Conservation (phyloP, 495 filamentous ascomycete genomes). For the Talaromyces trachyspermus region DNA sequence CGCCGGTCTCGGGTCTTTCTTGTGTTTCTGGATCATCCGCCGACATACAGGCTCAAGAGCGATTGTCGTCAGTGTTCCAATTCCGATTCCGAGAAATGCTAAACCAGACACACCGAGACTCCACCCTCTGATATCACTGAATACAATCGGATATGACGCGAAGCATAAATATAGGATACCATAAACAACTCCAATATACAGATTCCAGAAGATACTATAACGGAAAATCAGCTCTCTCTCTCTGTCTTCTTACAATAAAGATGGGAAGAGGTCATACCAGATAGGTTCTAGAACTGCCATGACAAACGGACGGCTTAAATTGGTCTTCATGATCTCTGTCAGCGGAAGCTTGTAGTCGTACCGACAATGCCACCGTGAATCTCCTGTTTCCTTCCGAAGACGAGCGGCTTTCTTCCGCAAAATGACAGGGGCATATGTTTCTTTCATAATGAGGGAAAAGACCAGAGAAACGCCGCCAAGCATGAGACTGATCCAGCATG, state of each 20-base stretch:
- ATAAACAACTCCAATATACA: constrained; percentile 59
- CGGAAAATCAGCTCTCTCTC: neutral
- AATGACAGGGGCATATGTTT: constrained; percentile 73
- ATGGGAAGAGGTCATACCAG: constrained; percentile 38
- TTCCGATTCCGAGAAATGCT: constrained; percentile 67
- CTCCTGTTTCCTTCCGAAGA: constrained; percentile 64
- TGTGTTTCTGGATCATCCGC: constrained; percentile 62
- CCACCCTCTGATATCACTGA: constrained; percentile 67
- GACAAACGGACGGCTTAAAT: constrained; percentile 67
- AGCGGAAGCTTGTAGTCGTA: constrained; percentile 60
- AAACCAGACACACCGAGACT: constrained; percentile 58
- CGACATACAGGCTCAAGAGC: constrained; percentile 62
- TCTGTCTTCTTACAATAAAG: neutral
- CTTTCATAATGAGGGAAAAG: constrained; percentile 49
- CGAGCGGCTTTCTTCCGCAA: constrained; percentile 60
- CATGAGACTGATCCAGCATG: constrained; percentile 77
- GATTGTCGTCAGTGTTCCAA: constrained; percentile 63
- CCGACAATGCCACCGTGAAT: constrained; percentile 68
- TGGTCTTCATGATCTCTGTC: constrained; percentile 53
- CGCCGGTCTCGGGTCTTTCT: constrained; percentile 59
- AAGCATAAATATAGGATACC: constrained; percentile 82
- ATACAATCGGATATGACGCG: constrained; percentile 73
- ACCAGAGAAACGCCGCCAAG: constrained; percentile 48
- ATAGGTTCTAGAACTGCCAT: constrained; percentile 80
- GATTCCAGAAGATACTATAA: constrained; percentile 65